Evolutionary conservation across 768 basidiomycete genomes (phyloP), one percentile per base, ranked within the genome.

Genomic region (Pleurotus salmoneostramineus): DNA sequence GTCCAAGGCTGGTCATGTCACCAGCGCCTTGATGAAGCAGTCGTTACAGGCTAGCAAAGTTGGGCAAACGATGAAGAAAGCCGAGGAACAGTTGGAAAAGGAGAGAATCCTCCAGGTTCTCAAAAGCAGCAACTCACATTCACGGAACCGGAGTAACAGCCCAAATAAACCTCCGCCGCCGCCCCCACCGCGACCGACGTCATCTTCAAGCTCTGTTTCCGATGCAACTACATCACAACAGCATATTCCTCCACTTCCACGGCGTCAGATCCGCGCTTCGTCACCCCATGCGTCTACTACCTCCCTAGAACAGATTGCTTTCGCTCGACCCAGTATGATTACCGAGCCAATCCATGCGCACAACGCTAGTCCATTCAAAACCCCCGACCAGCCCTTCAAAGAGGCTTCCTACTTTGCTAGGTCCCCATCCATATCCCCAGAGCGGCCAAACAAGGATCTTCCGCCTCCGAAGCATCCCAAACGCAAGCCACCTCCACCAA

Each of bases 1-100:
- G 78, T 63, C 75, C 73, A 61, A 58, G 1, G 54, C 73, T 1
- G 61, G 69, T 0, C 86, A 89, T 56, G 70, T 83, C 32, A 84
- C 83, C 21, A 87, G 83, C 8, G 77, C 80, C 0, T 71, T 89
- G n/a, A 89, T 89, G 73, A 80, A 81, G 59, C 89, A 91, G 68
- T 85, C 83, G 17, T 72, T 93, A 0, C 84, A 88, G 54, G 91
- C 91, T 5, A 84, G 82, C 58, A 88, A 89, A 64, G 80, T 82
- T 0, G 90, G 82, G 1, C 85, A 89, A 67, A 80, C 79, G 3
- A 74, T 89, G 70, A 89, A 90, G 69, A 81, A 82, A 49, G 84
- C 82, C 0, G 86, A 91, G 63, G 83, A 82, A 43, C 77, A 81
- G 60, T 74, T 89, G 14, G 88, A 89, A 67, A 81, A 83, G 61